phyloP scores from a whole-genome alignment of 2,329 filamentous ascomycete genomes.

The Cytospora piceae region DNA sequence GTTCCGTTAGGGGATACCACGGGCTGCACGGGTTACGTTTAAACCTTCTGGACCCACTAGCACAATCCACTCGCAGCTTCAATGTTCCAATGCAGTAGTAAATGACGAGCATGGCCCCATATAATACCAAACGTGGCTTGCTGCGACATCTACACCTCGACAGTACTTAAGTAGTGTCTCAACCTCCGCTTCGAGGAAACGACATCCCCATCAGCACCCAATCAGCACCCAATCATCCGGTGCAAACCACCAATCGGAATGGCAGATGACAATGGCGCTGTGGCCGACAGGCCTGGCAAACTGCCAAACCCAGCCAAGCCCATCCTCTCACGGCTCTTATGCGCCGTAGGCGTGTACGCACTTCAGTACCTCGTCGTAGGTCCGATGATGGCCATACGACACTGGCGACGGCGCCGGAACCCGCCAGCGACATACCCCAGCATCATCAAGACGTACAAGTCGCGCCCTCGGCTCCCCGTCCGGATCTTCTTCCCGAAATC shows the following conservation, averaged over 20 bases:
- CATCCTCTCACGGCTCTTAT: constrained; percentile 16
- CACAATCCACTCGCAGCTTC: too few species aligned
- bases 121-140: too few species aligned
- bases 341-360: background rate
- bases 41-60: too few species aligned
- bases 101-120: too few species aligned
- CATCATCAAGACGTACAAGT: constrained; percentile 24
- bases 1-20: too few species aligned
- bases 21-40: too few species aligned
- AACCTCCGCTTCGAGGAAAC: background rate
- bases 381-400: constrained; percentile 13
- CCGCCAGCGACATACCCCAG: constrained; percentile 11
- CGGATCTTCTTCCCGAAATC: constrained; percentile 46
- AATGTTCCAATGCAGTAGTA: too few species aligned
- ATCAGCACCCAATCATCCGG: background rate
- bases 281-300: constrained; percentile 5
- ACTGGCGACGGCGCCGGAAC: constrained; percentile 13
- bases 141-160: too few species aligned
- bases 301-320: constrained; percentile 2
- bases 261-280: background rate
- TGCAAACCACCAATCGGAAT: background rate
- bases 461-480: constrained; percentile 24
- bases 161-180: too few species aligned
- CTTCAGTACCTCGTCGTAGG: constrained; percentile 19
- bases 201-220: background rate